A percentile compares a stretch with the other conserved stretches of the same genome.
Conservation (phyloP, 2,329 filamentous ascomycete species). For the Colletotrichum coccodes region DNA sequence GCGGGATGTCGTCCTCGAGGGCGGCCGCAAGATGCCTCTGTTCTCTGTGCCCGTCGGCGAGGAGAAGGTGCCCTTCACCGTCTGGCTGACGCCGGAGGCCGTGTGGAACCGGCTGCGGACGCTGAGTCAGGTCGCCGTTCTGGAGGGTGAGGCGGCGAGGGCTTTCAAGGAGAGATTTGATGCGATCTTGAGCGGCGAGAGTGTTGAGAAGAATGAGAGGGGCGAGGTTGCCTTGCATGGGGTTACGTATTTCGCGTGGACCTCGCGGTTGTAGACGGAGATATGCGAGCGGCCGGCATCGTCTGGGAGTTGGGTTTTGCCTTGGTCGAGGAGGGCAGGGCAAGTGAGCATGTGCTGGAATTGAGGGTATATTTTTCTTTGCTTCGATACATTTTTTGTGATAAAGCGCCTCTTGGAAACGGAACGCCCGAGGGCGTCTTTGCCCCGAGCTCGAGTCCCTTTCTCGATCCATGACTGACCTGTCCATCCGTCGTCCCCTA, state of each 20-base stretch:
- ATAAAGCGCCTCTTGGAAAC: conserved; percentile 11
- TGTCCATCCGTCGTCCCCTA: conserved; percentile 31
- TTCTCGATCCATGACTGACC: neutral
- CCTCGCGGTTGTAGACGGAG: conserved; percentile 52
- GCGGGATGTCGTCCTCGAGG: conserved; percentile 47
- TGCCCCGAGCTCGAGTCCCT: neutral
- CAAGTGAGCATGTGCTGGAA: neutral
- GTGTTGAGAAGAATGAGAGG: conserved; percentile 67
- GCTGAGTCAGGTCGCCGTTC: conserved; percentile 73
- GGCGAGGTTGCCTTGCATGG: conserved; percentile 74
- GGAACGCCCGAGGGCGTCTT: neutral
- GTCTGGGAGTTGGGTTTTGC: neutral
- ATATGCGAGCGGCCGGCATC: neutral
- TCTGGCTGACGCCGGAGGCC: conserved; percentile 66
- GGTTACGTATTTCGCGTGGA: conserved; percentile 72
- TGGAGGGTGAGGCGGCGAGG: conserved; percentile 61
- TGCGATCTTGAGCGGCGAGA: conserved; percentile 60
- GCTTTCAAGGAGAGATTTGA: conserved; percentile 62
- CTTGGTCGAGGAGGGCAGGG: neutral
- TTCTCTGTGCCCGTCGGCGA: conserved; percentile 73
- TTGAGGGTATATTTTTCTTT: conserved; percentile 30
- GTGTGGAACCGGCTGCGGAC: conserved; percentile 74
- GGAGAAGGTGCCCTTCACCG: conserved; percentile 64
- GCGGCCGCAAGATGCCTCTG: conserved; percentile 46
- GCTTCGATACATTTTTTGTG: conserved; percentile 10